Base-by-base conservation (phyloP, 2,329 filamentous ascomycete species). In the Ophiosphaerella korrae region DNA sequence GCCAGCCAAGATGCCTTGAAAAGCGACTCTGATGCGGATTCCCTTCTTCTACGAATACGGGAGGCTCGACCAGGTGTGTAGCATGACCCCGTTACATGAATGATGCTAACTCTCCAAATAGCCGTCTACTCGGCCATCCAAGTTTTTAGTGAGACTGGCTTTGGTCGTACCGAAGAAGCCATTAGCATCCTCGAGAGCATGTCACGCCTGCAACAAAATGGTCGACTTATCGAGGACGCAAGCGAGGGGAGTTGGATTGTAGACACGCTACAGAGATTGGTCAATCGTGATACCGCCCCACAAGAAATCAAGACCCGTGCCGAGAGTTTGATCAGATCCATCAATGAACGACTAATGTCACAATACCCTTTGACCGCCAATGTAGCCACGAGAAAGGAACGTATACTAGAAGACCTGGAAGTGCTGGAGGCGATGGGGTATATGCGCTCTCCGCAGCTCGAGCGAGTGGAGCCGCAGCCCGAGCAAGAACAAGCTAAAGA, bases 341-440 rank as follows among this genome's bases (percentile, higher is more conserved):
- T 72, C 60, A 73, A 73, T 45, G 58, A 71, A 42, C 55, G 71
- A 14, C 57, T 73, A 14, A 74, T 74, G 71, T 72, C 69, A 4
- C 62, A 67, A 33, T 72, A 72, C 38, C 70, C 71, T 3, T 53
- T 73, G 5, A 50, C 54, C 16, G 45, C 61, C 6, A 53, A 37
- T 12, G 52, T 62, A 8, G 60, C 60, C 13, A 58, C 62, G 49
- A 63, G 44, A 12, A 53, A 66, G 42, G 60, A 67, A 40, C 55
- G 48, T 12, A 58, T 71, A 42, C 68, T 66, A 67, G 48, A 64
- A 32, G 68, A 71, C 14, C 48, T 71, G 5, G 64, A 64, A 32
- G 64, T 58, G 16, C 48, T 71, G 5, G 64, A 64, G 29, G 64
- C 59, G 16, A 65, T 67, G 14, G 70, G 68, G 4, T 71, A 70